Base-by-base conservation (phyloP, 2,329 filamentous ascomycete genomes). In the Ophiostoma perfectum region DNA sequence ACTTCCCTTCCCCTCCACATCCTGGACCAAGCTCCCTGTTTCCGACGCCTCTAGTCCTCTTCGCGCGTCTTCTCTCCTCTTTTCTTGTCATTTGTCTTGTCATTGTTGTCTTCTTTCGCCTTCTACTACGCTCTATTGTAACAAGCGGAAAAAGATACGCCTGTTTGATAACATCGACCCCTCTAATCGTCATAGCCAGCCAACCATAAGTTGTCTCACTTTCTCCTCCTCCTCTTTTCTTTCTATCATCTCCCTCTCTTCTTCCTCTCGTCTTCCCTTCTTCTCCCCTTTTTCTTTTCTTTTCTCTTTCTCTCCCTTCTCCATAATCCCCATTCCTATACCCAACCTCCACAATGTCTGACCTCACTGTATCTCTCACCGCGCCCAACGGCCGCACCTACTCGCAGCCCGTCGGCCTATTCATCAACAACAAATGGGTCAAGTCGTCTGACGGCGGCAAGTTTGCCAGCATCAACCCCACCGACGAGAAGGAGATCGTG, bases 371-470 rank as follows among this genome's bases (percentile, higher is more conserved):
- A 67, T 83, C 92, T 74, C 83, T 94, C 69, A 90, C 84, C 9
- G 90, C 90, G 66, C 90, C 91, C 7, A 94, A 93, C 78, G 90
- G 90, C 73, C 83, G 80, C 76, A 88, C 85, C 74, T 93, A 90
- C 78, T 81, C 78, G 12, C 89, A 92, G 80, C 90, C 90, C 2
- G 82, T 85, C 52, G 91, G 91, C 39, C 83, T 94, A 7, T 93
- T 93, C 78, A 92, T 93, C 80, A 90, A 91, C 80, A 92, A 93
- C 73, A 88, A 93, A 76, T 93, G 90, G 76, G 87, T 92, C 68
- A 82, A 86, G 73, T 86, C 87, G 66, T 87, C 83, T 75, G 84
- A 84, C 36, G 87, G 84, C 58, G 82, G 88, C 75, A 90, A 84
- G 73, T 83, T 93, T 67, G 80, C 83, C 14, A 84, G 85, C 39